These are phyloP conservation scores for Salvia rosmarinus DNA, from an alignment of 257 asterid species.

Conservation along the genomic window DNA sequence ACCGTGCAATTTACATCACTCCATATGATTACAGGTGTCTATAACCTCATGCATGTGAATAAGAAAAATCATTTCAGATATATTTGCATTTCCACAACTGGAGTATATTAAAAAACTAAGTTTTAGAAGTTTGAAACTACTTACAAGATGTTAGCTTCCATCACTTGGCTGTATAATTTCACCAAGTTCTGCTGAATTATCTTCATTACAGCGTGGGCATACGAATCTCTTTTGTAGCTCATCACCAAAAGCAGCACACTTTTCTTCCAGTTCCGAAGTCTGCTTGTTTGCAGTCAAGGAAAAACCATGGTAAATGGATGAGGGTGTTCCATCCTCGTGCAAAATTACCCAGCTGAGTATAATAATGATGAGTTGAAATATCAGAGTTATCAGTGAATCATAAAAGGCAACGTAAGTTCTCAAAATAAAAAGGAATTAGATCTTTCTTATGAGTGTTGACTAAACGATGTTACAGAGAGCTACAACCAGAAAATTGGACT, in stretches of 20 bases:
- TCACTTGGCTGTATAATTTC: constrained; percentile 48
- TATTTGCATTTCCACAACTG: not conserved
- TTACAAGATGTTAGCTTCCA: constrained; percentile 43
- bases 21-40: constrained; percentile 22
- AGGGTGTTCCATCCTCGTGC: constrained; percentile 29
- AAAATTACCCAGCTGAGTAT: constrained; percentile 5
- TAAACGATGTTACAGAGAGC: not conserved
- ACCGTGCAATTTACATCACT: constrained; percentile 19
- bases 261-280: constrained; percentile 63
- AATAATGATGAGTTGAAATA: not conserved
- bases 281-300: constrained; percentile 75
- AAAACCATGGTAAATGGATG: constrained; percentile 25
- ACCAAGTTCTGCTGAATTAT: constrained; percentile 66
- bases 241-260: constrained; percentile 60
- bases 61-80: too few relatives aligned
- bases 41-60: constrained; percentile 12
- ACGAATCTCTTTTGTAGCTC: constrained; percentile 69
- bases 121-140: constrained; percentile 35
- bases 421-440: not conserved
- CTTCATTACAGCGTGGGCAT: constrained; percentile 68
- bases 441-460: constrained; percentile 7
- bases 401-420: not conserved
- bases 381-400: not conserved
- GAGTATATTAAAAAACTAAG: constrained; percentile 7
- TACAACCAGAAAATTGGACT: constrained; percentile 7